These are phyloP conservation scores for Phytophthora boehmeriae DNA, from an alignment of 352 stramenopile species.

Conservation along the genomic window DNA sequence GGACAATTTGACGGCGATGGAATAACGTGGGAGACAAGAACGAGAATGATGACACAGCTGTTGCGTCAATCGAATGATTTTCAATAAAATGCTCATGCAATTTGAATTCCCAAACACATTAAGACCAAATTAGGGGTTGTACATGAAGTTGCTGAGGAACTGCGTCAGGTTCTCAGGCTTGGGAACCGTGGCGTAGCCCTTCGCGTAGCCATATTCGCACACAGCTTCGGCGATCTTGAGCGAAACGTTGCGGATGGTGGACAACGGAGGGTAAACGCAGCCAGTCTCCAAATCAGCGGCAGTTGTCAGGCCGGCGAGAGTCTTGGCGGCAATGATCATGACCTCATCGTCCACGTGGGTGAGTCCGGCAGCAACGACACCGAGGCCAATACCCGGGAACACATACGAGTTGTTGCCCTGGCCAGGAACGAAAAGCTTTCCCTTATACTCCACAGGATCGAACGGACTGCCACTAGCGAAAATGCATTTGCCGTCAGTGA, in stretches of 20 bases:
- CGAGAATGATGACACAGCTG: neutral
- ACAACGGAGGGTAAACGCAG: conserved; percentile 94
- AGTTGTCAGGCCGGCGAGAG: conserved; percentile 75
- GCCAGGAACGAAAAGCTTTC: conserved; percentile 80
- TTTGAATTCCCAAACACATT: conserved; percentile 32
- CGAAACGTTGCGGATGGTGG: conserved; percentile 93
- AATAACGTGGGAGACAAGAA: conserved; percentile 10
- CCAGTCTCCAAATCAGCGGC: conserved; percentile 91
- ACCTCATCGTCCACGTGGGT: conserved; percentile 83
- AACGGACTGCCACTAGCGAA: conserved; percentile 97
- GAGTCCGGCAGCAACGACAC: conserved; percentile 86
- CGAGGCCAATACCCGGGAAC: conserved; percentile 96
- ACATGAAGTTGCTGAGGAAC: conserved; percentile 51
- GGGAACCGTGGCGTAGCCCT: conserved; percentile 50
- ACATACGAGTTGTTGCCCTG: conserved; percentile 98
- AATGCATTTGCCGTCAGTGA: conserved; percentile 95
- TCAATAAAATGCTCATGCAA: conserved; percentile 37
- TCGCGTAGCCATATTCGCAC: conserved; percentile 74
- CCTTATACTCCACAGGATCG: conserved; percentile 92
- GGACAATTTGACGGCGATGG: conserved; percentile 20
- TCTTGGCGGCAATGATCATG: conserved; percentile 84
- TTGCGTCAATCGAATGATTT: conserved; percentile 4
- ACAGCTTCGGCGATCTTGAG: conserved; percentile 93
- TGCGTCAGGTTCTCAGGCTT: conserved; percentile 47
- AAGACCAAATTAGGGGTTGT: conserved; percentile 57